These are phyloP conservation scores for Zygosaccharomyces pseudobailii DNA, from an alignment of 1,139 yeast genomes.

Conservation along the genomic window DNA sequence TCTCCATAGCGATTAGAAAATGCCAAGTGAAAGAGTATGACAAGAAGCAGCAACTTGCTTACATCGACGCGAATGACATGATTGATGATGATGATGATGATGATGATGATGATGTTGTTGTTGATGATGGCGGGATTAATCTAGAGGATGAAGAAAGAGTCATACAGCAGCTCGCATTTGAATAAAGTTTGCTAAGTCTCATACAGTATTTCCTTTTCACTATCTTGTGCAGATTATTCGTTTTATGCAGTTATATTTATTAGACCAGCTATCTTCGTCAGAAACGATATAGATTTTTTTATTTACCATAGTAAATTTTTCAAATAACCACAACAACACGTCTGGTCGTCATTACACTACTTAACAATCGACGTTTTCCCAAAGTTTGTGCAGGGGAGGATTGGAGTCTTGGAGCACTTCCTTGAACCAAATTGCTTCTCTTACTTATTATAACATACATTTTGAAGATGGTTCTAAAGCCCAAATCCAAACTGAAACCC, in stretches of 20 bases:
- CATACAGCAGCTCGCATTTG: background rate
- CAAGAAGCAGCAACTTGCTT: slow-evolving; percentile 20
- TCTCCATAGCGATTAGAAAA: slow-evolving; percentile 35
- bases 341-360: background rate
- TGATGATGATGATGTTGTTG: slow-evolving; percentile 15
- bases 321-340: background rate
- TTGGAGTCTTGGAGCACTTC: background rate
- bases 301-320: background rate
- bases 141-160: slow-evolving; percentile 2
- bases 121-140: slow-evolving; percentile 12
- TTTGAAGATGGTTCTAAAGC: slow-evolving; percentile 18
- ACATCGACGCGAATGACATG: slow-evolving; percentile 28
- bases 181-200: background rate
- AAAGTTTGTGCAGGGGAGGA: background rate
- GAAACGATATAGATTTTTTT: background rate
- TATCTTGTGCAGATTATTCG: background rate
- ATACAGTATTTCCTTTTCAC: background rate
- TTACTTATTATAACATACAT: slow-evolving; percentile 7
- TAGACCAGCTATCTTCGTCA: background rate
- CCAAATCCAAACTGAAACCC: slow-evolving; percentile 14
- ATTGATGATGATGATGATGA: slow-evolving; percentile 16
- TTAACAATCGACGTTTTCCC: background rate
- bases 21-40: slow-evolving; percentile 39
- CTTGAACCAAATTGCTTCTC: slow-evolving; percentile 1
- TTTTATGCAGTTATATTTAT: background rate